Base-by-base conservation (phyloP, 805 yeast species). In the Metschnikowia proteae region DNA sequence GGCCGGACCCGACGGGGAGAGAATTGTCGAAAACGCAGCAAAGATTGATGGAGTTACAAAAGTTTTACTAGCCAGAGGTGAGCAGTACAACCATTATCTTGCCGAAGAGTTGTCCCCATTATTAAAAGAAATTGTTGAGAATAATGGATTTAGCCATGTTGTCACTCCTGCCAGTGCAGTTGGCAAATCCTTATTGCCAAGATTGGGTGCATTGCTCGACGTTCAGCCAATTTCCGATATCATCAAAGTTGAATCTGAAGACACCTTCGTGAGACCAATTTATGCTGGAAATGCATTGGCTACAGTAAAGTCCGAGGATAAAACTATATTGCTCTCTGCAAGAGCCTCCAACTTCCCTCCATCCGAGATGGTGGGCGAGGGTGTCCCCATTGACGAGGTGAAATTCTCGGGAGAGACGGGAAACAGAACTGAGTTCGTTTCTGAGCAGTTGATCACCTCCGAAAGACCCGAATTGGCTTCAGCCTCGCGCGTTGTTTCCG, bases 201-300 rank as follows among this genome's bases (percentile, higher is more conserved):
- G 98, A 56, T 76, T 86, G 23, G 96, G 88, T 31, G 97, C 97
- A 0, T 61, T 86, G 48, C 70, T 92, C 43, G 96, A 92, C 61
- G 78, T 80, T 23, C 97, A 92, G 71, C 97, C 97, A 28, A 70
- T 94, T 44, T 82, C 92, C 27, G 98, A 92, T 63, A 78, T 94
- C 49, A 80, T 79, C 57, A 79, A 80, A 60, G 84, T 92, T 35
- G 79, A 78, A 55, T 72, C 81, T 45, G 75, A 80, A 13, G 80
- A 78, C 52, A 86, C 94, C 6, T 94, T 92, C 67, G 83, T 85
- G 34, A 84, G 98, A 66, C 97, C 98, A 40, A 89, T 92, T 34
- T 94, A 88, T 64, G 98, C 99, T 22, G 99, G 99, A 43, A 94
- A 94, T 68, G 96, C 95, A 4, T 73, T 88, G 50, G 80, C 88